phyloP scores from a whole-genome alignment of 805 yeast species.

The Yarrowia sp. region DNA sequence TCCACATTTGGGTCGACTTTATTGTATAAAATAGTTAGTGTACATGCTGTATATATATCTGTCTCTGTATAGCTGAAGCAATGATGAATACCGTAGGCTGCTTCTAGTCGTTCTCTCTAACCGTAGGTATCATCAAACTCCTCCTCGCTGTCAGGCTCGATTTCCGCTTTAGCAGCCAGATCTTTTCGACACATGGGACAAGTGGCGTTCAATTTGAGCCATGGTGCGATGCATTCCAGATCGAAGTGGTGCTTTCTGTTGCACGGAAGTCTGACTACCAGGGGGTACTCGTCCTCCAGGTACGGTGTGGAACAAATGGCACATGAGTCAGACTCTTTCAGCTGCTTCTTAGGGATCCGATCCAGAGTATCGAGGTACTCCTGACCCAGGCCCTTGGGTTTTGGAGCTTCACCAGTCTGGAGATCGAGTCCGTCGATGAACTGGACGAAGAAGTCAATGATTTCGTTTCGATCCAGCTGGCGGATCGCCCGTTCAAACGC shows the following conservation, averaged over 20 bases:
- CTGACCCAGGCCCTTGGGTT: conserved; percentile 49
- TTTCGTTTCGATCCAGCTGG: conserved; percentile 32
- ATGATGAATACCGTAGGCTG: no score
- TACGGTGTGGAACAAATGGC: conserved; percentile 84
- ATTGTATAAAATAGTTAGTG: conserved; percentile 27
- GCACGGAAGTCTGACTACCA: conserved; percentile 80
- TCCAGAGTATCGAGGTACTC: conserved; percentile 78
- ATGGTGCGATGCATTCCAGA: conserved; percentile 87
- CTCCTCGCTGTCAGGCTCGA: conserved; percentile 53
- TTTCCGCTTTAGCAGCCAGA: conserved; percentile 61
- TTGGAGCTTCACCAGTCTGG: conserved; percentile 18
- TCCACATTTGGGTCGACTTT: not conserved
- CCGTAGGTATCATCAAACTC: conserved; percentile 83
- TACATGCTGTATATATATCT: conserved; percentile 17
- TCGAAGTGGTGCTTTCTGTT: conserved; percentile 75
- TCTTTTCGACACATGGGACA: conserved; percentile 90
- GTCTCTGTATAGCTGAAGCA: not conserved
- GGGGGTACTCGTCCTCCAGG: conserved; percentile 74
- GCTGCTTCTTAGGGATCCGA: conserved; percentile 61
- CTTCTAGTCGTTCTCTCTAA: conserved; percentile 44
- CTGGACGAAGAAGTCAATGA: conserved; percentile 35
- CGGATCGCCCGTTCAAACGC: conserved; percentile 37
- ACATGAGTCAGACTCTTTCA: conserved; percentile 64
- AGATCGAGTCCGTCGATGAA: conserved; percentile 31
- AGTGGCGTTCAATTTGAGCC: conserved; percentile 67